Base-by-base conservation (phyloP, 2,329 filamentous ascomycete species). In the Lojkania enalia region DNA sequence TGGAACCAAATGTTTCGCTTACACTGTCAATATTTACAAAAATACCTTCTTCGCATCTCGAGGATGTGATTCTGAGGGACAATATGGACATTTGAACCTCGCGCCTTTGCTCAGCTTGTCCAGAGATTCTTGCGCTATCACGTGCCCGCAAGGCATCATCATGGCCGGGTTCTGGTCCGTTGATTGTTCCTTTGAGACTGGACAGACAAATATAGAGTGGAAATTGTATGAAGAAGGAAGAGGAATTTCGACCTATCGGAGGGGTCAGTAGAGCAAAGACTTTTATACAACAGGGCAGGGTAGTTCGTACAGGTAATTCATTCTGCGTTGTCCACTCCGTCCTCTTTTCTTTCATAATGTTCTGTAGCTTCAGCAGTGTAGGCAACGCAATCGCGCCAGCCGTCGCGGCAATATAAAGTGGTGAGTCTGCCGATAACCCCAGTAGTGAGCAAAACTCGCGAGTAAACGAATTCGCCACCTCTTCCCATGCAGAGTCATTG, bases 151-250 rank as follows among this genome's bases (percentile, higher is more conserved):
- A 0, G 89, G 88, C 64, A 99, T 84, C 82, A 96, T 94, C 87
- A 97, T 95, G 2, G 94, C 90, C 9, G 94, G 94, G 67, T 99
- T 99, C 18, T 79, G 74, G 61, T 95, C 90, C 0, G 92, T 99
- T 0, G 88, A 90, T 70, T 99, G 94, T 66, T 96, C 94, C 69
- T 97, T 97, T 60, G 87, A 91, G 4, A 99, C 94, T 0, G 94
- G 94, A 64, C 94, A 99, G 31, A 99, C 94, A 66, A 99, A 99
- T 64, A 99, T 96, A 44, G 88, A 88, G 70, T 99, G 94, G 75
- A 95, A 99, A 40, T 81, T 76, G 63, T 85, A 86, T 4, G 77
- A 76, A 2, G 78, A 79, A 2, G 84, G 84, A 3, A 86, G 72
- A 0, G 84, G 80, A 13, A 85, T 85, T 68, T 86, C 84, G 32